phyloP scores from a whole-genome alignment of 805 yeast genomes.

The Hanseniaspora vineae region DNA sequence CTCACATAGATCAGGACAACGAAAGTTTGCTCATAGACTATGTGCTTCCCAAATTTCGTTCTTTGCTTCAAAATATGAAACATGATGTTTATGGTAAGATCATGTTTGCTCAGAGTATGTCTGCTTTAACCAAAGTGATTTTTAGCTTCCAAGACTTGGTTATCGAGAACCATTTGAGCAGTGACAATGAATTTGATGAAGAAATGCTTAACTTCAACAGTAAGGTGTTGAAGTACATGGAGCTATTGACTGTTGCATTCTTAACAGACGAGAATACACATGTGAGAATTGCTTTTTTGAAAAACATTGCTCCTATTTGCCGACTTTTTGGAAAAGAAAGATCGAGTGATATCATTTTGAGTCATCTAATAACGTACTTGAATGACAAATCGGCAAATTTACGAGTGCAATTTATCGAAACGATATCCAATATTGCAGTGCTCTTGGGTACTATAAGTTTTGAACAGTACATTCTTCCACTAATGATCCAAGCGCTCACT shows the following conservation, averaged over 20 bases:
- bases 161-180: constrained; percentile 5
- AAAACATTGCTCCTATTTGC: constrained; percentile 65
- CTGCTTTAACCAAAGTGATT: constrained; percentile 56
- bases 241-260: constrained; percentile 47
- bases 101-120: constrained; percentile 60
- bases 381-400: constrained; percentile 65
- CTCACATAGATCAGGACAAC: constrained; percentile 59
- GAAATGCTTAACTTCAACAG: constrained; percentile 12
- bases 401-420: constrained; percentile 55
- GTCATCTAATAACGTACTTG: constrained; percentile 82
- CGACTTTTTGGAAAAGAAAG: constrained; percentile 74
- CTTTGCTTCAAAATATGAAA: constrained; percentile 28
- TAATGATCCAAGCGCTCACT: constrained; percentile 67
- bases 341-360: constrained; percentile 76
- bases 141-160: constrained; percentile 48
- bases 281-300: constrained; percentile 59
- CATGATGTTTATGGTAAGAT: constrained; percentile 39
- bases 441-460: constrained; percentile 71
- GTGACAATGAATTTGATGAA: constrained; percentile 13
- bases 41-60: constrained; percentile 53
- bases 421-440: constrained; percentile 62
- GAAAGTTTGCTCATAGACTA: constrained; percentile 71
- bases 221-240: constrained; percentile 32
- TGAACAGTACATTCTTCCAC: constrained; percentile 80
- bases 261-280: constrained; percentile 55